Evolutionary conservation across 2,329 filamentous ascomycete species (phyloP), one percentile per base, ranked within the genome.

Genomic region (Clarireedia monteithiana): DNA sequence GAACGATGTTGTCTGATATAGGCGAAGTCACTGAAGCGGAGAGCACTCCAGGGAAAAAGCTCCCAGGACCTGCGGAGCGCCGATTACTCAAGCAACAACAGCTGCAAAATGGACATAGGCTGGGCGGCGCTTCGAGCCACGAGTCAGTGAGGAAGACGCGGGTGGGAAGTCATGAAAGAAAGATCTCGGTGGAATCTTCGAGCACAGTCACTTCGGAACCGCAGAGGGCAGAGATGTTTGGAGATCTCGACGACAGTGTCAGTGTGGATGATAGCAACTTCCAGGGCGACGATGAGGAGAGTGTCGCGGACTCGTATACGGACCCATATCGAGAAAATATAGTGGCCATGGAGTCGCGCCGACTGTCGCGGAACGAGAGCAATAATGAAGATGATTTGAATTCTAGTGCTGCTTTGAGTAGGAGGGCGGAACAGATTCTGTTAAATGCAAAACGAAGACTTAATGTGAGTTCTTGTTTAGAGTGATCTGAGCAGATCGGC

Each of bases 381-480:
- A 69, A 66, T 63, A 46, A 69, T 20, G 71, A 71, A 47, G 81
- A 84, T 56, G 81, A 87, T 55, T 77, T 79, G 46, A 82, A 86
- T 64, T 89, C 89, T 3, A 89, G 88, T 49, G 84, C 80, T 15
- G 84, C 88, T 24, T 73, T 95, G 60, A 92, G 89, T 69, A 85
- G 86, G 63, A 83, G 90, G 64, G 91, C 91, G 1, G 91, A 96
- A 69, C 79, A 91, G 67, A 96, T 96, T 67, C 77, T 97, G 55
- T 89, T 91, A 55, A 96, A 95, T 72, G 92, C 92, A 34, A 96
- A 96, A 74, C 86, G 84, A 69, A 81, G 91, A 64, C 77, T 97
- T 59, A 94, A 89, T 68, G 90, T 95, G 77, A 70, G 88, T 73
- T 39, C 6, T 5, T 7, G 17, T 48, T 36, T 6, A 14, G 27